Base-by-base conservation (phyloP, 441 rosid species). In the Omphalea diandra region DNA sequence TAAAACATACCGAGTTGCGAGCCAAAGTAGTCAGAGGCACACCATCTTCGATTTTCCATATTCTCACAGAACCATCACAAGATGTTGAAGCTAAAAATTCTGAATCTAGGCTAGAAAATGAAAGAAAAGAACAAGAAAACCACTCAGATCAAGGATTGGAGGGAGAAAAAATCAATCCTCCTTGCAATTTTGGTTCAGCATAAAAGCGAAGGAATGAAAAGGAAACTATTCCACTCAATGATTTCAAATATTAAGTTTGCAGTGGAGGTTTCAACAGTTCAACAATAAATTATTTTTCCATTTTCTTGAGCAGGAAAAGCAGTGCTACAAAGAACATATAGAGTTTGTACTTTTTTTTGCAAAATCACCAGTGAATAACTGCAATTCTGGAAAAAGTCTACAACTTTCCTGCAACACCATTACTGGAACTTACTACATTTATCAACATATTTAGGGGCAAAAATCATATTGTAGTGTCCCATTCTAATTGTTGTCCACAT, bases 31-130 rank as follows among this genome's bases (percentile, higher is more conserved):
- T 75, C 77, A 86, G 55, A 68, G 97, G 90, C 58, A 83, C 76
- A 63, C 98, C 97, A 80, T 90, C 94, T 71, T 87, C 95, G 55
- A 86, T 79, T 80, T 88, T 95, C 98, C 99, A 95, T 85, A 95
- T 82, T 85, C 98, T 92, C 69, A 89, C 98, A n/a, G 94, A 85
- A 77, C 98, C 99, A 86, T 92, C 99, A 69, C 83, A 80, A 38
- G 93, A 95, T 74, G 94, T 88, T 69, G 99, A 84, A 52, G 90
- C 98, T 83, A 92, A 79, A 79, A 82, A 92, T 85, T 88, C 98
- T 43, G 98, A 92, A 79, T 95, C 98, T 63, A 95, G 83, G 85
- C 98, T 92, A 81, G 64, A 79, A 81, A 31, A 77, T 50, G 65
- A 78, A 27, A 73, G 64, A 58, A 50, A 67, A 44, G 5, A 59